Evolutionary conservation across 495 filamentous ascomycete genomes (phyloP).

Genomic region (Penicillium coprophilum): DNA sequence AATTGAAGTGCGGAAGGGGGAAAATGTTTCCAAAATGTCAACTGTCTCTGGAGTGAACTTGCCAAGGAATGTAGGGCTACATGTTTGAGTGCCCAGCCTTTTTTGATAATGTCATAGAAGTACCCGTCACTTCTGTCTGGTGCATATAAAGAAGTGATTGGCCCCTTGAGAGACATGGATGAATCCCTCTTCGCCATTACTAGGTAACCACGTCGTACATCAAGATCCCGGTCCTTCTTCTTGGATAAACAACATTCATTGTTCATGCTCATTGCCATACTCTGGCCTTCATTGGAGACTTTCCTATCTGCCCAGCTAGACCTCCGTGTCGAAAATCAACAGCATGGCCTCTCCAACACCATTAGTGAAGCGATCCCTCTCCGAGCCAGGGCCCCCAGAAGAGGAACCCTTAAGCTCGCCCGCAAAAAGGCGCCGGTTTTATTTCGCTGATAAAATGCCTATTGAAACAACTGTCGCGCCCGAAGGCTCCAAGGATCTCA

Average conservation of each 20-base stretch:
- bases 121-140: not conserved
- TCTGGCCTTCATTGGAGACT: not conserved
- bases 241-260: not conserved
- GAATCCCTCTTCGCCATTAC: not conserved
- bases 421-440: conserved; percentile 8
- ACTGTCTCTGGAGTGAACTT: not conserved
- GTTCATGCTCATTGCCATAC: not conserved
- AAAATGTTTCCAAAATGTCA: not conserved
- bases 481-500: not conserved
- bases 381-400: not conserved
- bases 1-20: not conserved
- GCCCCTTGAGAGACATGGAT: not conserved
- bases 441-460: not conserved
- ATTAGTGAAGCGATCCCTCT: conserved; percentile 1
- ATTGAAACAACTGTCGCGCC: not conserved
- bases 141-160: not conserved
- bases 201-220: not conserved
- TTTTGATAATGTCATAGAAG: not conserved
- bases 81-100: not conserved
- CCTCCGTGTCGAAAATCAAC: not conserved
- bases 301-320: not conserved
- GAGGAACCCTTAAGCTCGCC: conserved; percentile 2
- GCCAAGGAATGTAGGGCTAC: conserved; percentile 6
- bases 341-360: not conserved
- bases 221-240: not conserved